Conservation (phyloP, 2,329 filamentous ascomycete genomes). For the Colletotrichum cordylinicola region DNA sequence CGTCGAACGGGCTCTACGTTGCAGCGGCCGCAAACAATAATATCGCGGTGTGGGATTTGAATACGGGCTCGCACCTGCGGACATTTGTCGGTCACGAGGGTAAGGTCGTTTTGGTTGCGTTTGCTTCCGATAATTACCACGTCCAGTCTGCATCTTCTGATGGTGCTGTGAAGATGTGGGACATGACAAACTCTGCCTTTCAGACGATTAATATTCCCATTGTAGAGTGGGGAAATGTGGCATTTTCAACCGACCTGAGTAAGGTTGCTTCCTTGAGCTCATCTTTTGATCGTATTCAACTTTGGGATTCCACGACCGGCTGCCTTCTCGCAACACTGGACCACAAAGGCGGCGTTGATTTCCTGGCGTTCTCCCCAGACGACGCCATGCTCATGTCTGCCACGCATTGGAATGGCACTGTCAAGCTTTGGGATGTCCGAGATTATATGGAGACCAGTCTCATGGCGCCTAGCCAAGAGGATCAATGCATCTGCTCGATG, state of each 20-base stretch:
- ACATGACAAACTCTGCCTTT: accelerated
- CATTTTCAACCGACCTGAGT: too few species aligned
- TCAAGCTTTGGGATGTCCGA: background rate
- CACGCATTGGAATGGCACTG: accelerated
- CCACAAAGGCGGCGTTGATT: accelerated
- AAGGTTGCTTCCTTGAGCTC: too few species aligned
- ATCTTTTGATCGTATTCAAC: too few species aligned
- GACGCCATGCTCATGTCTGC: background rate
- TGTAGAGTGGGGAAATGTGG: too few species aligned
- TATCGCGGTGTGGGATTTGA: too few species aligned
- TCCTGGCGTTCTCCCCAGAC: background rate
- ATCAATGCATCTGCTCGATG: background rate
- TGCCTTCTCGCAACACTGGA: background rate
- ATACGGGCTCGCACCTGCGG: too few species aligned
- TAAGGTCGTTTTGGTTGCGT: too few species aligned
- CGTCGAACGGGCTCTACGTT: background rate
- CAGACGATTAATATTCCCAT: background rate
- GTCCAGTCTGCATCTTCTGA: background rate
- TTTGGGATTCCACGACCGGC: background rate
- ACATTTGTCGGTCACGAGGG: too few species aligned
- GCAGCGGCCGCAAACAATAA: background rate
- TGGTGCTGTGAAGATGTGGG: background rate
- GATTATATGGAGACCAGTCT: too few species aligned
- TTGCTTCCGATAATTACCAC: too few species aligned
- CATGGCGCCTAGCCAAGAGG: background rate